phyloP scores from a whole-genome alignment of 805 yeast species.

The Candida oleophila region DNA sequence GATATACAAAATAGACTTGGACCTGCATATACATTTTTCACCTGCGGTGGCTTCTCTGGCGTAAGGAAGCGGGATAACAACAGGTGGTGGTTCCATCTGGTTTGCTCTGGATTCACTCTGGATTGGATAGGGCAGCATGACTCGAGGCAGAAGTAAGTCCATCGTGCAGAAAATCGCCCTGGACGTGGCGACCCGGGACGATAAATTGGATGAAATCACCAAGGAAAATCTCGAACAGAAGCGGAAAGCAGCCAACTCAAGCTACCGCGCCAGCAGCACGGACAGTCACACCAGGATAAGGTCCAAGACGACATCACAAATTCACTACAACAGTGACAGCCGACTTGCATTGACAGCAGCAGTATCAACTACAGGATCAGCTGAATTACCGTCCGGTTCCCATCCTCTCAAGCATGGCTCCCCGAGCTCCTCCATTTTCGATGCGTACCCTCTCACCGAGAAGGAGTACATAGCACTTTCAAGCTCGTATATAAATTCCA shows the following conservation, averaged over 20 bases:
- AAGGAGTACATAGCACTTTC: slow-evolving; percentile 27
- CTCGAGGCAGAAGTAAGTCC: slow-evolving; percentile 56
- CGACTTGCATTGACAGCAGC: background rate
- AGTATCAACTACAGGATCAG: no score
- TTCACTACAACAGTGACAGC: background rate
- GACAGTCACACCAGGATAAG: background rate
- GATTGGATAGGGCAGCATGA: slow-evolving; percentile 29
- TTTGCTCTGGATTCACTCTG: no score
- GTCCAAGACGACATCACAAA: background rate
- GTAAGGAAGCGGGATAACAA: background rate
- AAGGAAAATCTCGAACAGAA: slow-evolving; percentile 6
- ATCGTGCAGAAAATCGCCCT: slow-evolving; percentile 62
- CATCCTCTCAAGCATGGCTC: no score
- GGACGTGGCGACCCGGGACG: slow-evolving; percentile 42
- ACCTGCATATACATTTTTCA: background rate
- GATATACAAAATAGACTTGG: no score
- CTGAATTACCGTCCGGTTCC: no score
- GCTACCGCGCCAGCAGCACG: background rate
- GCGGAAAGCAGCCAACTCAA: background rate
- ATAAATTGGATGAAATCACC: slow-evolving; percentile 4
- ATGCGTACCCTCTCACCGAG: slow-evolving; percentile 14
- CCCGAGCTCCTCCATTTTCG: background rate
- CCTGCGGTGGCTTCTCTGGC: background rate
- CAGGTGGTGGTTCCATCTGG: no score
- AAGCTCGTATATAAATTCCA: slow-evolving; percentile 34